phyloP scores from a whole-genome alignment of 2,329 filamentous ascomycete species.

The Talaromyces sp. region DNA sequence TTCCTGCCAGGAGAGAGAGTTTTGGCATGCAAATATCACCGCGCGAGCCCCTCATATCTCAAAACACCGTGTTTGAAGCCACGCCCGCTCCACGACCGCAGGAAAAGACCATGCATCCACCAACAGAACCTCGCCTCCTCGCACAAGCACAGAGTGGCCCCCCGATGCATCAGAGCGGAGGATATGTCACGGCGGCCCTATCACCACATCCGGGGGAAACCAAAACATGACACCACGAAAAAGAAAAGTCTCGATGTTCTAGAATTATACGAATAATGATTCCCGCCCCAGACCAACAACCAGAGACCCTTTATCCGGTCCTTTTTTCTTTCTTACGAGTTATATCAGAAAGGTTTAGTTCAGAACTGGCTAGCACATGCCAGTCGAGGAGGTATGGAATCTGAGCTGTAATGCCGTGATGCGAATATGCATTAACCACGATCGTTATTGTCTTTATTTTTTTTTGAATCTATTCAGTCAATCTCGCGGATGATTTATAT shows the following conservation, averaged over 20 bases:
- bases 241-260: not conserved
- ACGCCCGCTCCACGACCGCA: constrained; percentile 1
- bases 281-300: not conserved
- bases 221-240: constrained; percentile 3
- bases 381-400: not conserved
- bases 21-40: constrained; percentile 1
- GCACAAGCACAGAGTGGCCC: constrained; percentile 4
- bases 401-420: not conserved
- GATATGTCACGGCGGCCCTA: constrained; percentile 1
- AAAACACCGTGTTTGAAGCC: not conserved
- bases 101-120: constrained; percentile 1
- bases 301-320: not conserved
- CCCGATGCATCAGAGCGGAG: constrained; percentile 1
- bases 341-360: not conserved
- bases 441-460: not conserved
- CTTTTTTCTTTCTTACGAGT: not conserved
- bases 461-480: not conserved
- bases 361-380: not conserved
- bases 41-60: constrained; percentile 1
- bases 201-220: constrained; percentile 10
- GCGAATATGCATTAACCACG: not conserved
- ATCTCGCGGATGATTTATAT: not conserved
- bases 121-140: constrained; percentile 1
- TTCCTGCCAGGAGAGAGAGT: not conserved
- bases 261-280: not conserved